A percentile compares a stretch with the other conserved stretches of the same genome.
Conservation (phyloP, 257 asterid genomes). For the Salvia hispanica region DNA sequence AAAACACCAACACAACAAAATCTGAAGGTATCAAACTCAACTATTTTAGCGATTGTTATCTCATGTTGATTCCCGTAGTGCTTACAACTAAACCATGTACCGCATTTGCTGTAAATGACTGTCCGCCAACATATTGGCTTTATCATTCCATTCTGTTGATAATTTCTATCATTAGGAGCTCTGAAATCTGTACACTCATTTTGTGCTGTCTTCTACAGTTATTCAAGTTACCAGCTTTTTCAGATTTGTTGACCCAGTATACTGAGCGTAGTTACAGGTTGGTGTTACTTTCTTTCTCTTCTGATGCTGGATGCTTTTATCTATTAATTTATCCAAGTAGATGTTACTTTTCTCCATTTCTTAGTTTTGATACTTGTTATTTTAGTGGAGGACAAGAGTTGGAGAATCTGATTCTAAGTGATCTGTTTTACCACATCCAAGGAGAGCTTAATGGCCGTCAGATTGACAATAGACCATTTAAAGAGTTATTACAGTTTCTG, state of each 20-base stretch:
- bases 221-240: constrained; percentile 69
- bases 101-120: constrained; percentile 10
- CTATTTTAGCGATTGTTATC: neutral
- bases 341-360: constrained; percentile 17
- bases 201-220: constrained; percentile 51
- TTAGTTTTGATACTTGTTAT: constrained; percentile 32
- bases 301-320: constrained; percentile 15
- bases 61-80: constrained; percentile 6
- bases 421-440: constrained; percentile 81
- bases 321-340: constrained; percentile 10
- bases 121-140: constrained; percentile 6
- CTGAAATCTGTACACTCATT: constrained; percentile 29
- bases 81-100: constrained; percentile 13
- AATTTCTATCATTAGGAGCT: constrained; percentile 8
- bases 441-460: constrained; percentile 94
- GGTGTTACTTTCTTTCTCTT: constrained; percentile 13
- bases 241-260: constrained; percentile 67
- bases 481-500: constrained; percentile 78
- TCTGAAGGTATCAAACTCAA: constrained; percentile 10
- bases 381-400: constrained; percentile 75
- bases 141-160: constrained; percentile 14
- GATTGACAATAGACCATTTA: constrained; percentile 70
- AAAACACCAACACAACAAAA: constrained; percentile 16
- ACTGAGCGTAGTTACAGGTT: constrained; percentile 82
- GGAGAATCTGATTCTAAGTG: constrained; percentile 68